phyloP scores from a whole-genome alignment of 345 rosid genomes.

The Passiflora organensis region DNA sequence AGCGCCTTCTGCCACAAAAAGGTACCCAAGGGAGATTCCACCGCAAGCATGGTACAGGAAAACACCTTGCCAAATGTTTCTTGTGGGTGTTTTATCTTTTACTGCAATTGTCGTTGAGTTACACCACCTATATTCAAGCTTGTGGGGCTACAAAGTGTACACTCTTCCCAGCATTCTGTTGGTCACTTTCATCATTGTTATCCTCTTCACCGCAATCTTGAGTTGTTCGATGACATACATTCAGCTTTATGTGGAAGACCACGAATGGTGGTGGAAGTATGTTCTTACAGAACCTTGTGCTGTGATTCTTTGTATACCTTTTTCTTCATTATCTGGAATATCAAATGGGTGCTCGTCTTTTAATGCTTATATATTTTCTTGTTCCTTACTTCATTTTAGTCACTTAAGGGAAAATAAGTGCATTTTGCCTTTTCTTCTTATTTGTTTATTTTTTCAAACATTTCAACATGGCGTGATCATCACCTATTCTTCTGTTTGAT shows the following conservation, averaged over 20 bases:
- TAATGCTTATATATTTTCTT: too few relatives aligned
- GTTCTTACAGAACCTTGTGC: slow-evolving; percentile 11
- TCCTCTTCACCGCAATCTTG: slow-evolving; percentile 49
- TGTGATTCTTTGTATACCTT: not conserved
- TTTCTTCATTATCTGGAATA: not conserved
- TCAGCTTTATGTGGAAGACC: slow-evolving; percentile 81
- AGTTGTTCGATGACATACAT: slow-evolving; percentile 68
- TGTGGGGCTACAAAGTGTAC: slow-evolving; percentile 76
- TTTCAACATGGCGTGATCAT: not conserved
- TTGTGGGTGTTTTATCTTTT: slow-evolving; percentile 68
- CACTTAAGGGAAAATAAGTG: not conserved
- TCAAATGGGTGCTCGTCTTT: too few relatives aligned
- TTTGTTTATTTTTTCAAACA: not conserved
- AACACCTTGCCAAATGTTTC: slow-evolving; percentile 60
- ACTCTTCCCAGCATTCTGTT: slow-evolving; percentile 58
- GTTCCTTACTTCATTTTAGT: not conserved
- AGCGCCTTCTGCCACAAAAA: slow-evolving; percentile 51
- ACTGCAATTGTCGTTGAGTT: slow-evolving; percentile 66
- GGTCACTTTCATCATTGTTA: slow-evolving; percentile 46
- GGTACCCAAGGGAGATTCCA: slow-evolving; percentile 60
- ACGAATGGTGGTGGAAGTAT: slow-evolving; percentile 98
- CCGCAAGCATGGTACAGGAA: slow-evolving; percentile 53
- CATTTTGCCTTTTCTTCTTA: not conserved
- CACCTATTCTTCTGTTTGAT: slow-evolving; percentile 12
- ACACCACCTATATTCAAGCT: slow-evolving; percentile 53